phyloP scores from a whole-genome alignment of 1,284 basidiomycete species.

The Microbotryum violaceum region DNA sequence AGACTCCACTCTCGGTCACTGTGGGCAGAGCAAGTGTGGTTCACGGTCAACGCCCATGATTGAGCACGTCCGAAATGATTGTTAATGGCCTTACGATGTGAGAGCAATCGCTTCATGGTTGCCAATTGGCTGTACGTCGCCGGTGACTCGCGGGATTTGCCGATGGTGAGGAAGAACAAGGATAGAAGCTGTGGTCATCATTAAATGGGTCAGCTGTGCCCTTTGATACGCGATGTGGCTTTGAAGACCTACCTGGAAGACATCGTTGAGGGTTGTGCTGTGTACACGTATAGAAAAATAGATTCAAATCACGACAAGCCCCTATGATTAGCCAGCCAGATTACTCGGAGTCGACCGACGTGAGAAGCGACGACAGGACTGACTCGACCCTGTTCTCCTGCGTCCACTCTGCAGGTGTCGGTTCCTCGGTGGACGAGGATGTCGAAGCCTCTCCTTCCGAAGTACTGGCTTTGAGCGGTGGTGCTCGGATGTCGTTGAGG shows the following conservation, averaged over 20 bases:
- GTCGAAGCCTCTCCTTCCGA: slow-evolving; percentile 4
- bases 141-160: slow-evolving; percentile 82
- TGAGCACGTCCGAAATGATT: background rate
- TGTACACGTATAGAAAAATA: too few relatives aligned
- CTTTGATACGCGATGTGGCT: slow-evolving; percentile 39
- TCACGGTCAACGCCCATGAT: slow-evolving; percentile 63
- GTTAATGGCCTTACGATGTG: slow-evolving; percentile 11
- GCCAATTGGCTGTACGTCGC: slow-evolving; percentile 90
- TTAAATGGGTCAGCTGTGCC: background rate
- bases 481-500: slow-evolving; percentile 81
- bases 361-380: too few relatives aligned
- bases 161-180: slow-evolving; percentile 48
- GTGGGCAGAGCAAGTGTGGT: slow-evolving; percentile 55
- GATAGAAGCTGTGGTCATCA: slow-evolving; percentile 25
- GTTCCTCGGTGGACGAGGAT: background rate
- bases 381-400: slow-evolving; percentile 64
- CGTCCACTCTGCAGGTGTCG: slow-evolving; percentile 2
- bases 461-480: background rate
- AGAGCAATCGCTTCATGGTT: slow-evolving; percentile 52
- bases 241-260: slow-evolving; percentile 63
- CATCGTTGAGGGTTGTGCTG: slow-evolving; percentile 74
- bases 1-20: slow-evolving; percentile 75
- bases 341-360: too few relatives aligned
- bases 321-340: too few relatives aligned
- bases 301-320: slow-evolving; percentile 8